Base-by-base conservation (phyloP, 179 eudicot species). In the Silene noctiflora region DNA sequence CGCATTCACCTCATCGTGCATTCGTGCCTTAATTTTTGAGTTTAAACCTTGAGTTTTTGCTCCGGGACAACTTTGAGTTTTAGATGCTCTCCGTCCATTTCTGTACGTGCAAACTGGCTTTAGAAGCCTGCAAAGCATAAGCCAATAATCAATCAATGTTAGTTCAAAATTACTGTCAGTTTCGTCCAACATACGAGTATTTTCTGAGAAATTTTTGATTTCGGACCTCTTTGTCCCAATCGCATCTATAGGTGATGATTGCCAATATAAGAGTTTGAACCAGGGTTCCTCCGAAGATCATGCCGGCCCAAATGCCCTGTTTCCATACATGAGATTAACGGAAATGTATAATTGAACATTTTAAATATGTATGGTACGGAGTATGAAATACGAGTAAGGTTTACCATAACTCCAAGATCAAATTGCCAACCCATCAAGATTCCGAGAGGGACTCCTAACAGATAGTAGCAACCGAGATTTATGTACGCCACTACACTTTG, bases 151-250 rank as follows among this genome's bases (percentile, higher is more conserved):
- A 65, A 31, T 3, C 9, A 65, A 0, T 6, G 69, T 64, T 65
- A 4, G 21, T 31, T 65, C 69, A 51, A 75, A 75, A 4, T 20
- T 35, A 8, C 14, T 27, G 4, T 13, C 7, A 46, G 27, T 12
- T 12, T 21, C 14, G 3, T 27, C 61, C 20, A 21, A 39, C 8
- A 27, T 6, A 16, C 0, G 1, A 68, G 16, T 19, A 16, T n/a
- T 11, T 16, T 55, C 59, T 1, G 7, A 55, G 24, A 10, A 27
- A n/a, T 13, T 13, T 65, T 27, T 27, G 4, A 4, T 25, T 31
- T 10, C 58, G 35, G 79, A 84, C 87, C 85, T 84, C 87, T 77
- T 81, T 82, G 6, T 81, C 87, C 87, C 87, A 84, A n/a, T 84
- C 84, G 51, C 87, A 84, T 6, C 83, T 16, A 79, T 39, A 51